Evolutionary conservation across 2,329 filamentous ascomycete species (phyloP).

Genomic region (Ophiostoma novo-ulmi): DNA sequence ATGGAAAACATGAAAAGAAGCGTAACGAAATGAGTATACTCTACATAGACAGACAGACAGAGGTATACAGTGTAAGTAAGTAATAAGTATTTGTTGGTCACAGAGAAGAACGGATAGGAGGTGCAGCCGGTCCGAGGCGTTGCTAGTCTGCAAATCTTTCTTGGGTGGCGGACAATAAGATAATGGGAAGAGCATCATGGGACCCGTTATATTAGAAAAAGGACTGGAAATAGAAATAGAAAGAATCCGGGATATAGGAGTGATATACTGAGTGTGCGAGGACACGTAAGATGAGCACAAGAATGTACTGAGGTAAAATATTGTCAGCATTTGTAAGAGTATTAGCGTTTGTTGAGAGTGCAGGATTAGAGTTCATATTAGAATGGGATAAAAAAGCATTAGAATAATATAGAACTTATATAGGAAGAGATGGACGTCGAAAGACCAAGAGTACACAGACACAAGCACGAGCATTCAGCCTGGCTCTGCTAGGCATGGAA

Average conservation of each 20-base stretch:
- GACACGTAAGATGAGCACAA: neutral
- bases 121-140: constrained; percentile 11
- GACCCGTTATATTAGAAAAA: neutral
- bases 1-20: neutral
- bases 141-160: neutral
- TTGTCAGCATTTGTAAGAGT: neutral
- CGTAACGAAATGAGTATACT: neutral
- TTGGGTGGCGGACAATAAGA: neutral
- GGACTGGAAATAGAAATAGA: neutral
- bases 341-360: neutral
- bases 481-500: neutral
- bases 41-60: neutral
- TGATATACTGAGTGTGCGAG: neutral
- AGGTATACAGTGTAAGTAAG: neutral
- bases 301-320: neutral
- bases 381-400: no score
- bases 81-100: neutral
- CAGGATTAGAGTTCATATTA: neutral
- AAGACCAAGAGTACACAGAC: neutral
- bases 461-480: neutral
- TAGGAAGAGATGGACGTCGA: neutral
- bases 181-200: neutral
- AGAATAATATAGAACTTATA: no score
- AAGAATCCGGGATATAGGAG: neutral
- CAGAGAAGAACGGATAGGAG: neutral